These are phyloP conservation scores for Syzygium syzygioides DNA, from an alignment of 441 rosid species.

Conservation along the genomic window DNA sequence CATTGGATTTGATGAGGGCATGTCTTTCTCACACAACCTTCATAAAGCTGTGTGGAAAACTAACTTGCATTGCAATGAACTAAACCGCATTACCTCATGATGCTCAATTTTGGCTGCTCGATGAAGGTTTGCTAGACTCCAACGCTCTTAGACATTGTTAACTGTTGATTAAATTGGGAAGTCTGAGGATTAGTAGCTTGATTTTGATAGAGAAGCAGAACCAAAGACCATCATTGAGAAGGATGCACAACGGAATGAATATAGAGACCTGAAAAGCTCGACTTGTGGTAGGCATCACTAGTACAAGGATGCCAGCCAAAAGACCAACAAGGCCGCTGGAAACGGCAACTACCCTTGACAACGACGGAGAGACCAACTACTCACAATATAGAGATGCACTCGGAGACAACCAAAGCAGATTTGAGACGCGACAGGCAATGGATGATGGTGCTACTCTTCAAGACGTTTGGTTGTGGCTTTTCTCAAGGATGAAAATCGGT, in stretches of 20 bases:
- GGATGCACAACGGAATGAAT: rapidly evolving
- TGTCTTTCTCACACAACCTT: background rate
- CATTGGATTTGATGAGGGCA: background rate
- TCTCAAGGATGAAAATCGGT: background rate
- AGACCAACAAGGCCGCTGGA: background rate
- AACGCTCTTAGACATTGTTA: background rate
- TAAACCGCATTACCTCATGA: background rate
- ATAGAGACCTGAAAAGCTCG: background rate
- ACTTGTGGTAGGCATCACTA: background rate
- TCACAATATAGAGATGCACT: background rate
- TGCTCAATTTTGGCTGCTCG: background rate
- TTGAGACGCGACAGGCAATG: background rate
- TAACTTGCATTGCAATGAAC: background rate
- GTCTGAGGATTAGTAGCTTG: background rate
- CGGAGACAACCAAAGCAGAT: background rate
- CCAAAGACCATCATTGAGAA: background rate
- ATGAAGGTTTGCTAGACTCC: background rate
- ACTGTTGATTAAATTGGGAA: background rate
- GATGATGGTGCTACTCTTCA: background rate
- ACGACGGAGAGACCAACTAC: background rate
- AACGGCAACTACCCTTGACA: background rate
- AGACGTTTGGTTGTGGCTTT: background rate
- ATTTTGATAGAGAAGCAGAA: background rate
- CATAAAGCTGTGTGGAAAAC: background rate
- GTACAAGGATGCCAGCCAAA: background rate